phyloP scores from a whole-genome alignment of 2,329 filamentous ascomycete genomes.

The Diaporthe ampelina region DNA sequence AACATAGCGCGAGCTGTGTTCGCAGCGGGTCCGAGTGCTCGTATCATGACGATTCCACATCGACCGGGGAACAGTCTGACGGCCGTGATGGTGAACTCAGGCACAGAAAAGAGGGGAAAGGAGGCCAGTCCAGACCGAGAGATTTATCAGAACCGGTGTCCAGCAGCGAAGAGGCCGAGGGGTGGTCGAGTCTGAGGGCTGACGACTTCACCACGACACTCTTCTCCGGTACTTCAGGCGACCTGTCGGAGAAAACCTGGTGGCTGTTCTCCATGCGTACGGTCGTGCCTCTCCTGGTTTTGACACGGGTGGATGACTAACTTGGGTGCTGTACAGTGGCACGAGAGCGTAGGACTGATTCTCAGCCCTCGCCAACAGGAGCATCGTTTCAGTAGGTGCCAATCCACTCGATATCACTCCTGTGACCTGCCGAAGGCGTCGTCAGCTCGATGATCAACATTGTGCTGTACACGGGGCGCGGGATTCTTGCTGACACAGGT shows the following conservation, averaged over 20 bases:
- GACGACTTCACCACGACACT: not conserved
- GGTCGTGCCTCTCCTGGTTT: slow-evolving; percentile 35
- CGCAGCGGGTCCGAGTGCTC: slow-evolving; percentile 60
- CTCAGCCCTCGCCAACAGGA: not conserved
- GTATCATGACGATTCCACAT: slow-evolving; percentile 46
- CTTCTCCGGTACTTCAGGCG: not conserved
- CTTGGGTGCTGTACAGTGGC: slow-evolving; percentile 1
- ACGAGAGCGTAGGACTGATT: not conserved
- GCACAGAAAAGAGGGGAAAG: not conserved
- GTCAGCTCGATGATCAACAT: not conserved
- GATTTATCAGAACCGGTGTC: not conserved
- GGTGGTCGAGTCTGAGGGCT: not conserved
- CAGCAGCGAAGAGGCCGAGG: not conserved
- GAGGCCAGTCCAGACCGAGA: not conserved
- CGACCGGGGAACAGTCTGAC: slow-evolving; percentile 40
- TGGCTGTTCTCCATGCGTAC: slow-evolving; percentile 55
- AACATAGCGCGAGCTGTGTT: slow-evolving; percentile 59
- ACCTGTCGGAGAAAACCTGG: slow-evolving; percentile 52
- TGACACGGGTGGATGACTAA: not conserved
- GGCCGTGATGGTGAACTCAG: not conserved
- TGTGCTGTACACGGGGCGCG: not conserved
- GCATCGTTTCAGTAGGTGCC: not conserved
- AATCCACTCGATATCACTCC: not conserved
- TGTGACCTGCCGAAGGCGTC: not conserved
- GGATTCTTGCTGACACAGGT: not conserved